Percentiles rank a stretch among this genome's conserved stretches.
Evolutionary conservation across 176 grass and related monocot genomes (phyloP).

Genomic region (Paspalum notatum): DNA sequence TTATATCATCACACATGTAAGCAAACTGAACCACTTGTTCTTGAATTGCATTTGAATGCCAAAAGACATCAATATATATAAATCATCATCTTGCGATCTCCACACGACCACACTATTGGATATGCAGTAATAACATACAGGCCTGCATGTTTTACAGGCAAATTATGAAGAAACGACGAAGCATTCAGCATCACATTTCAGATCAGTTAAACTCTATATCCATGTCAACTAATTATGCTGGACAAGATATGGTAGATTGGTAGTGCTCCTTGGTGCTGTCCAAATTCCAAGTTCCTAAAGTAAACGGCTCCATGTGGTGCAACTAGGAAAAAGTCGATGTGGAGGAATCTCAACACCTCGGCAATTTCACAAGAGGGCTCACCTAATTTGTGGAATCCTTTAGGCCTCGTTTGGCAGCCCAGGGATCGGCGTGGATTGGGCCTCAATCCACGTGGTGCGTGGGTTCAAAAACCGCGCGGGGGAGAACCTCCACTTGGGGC

Average conservation of each 20-base stretch:
- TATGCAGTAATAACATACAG: not conserved
- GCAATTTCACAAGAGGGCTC: conserved; percentile 26
- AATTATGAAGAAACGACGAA: conserved; percentile 8
- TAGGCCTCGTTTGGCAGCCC: conserved; percentile 7
- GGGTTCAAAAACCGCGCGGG: too few relatives aligned
- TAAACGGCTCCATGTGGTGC: not conserved
- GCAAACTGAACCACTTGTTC: not conserved
- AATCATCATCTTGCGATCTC: not conserved
- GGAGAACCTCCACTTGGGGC: too few relatives aligned
- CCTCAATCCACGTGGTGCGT: too few relatives aligned
- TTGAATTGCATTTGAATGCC: not conserved
- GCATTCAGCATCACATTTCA: conserved; percentile 35
- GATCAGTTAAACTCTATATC: not conserved
- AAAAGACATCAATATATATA: not conserved
- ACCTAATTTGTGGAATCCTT: not conserved
- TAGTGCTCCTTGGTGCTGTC: conserved; percentile 16
- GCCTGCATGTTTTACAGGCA: not conserved
- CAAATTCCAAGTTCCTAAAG: conserved; percentile 40
- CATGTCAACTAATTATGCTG: not conserved
- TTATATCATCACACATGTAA: not conserved
- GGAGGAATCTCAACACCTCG: conserved; percentile 38
- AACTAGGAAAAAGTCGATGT: conserved; percentile 35
- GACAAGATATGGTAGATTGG: not conserved
- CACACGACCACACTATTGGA: not conserved
- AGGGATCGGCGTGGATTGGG: too few relatives aligned